Conservation (phyloP, 257 asterid species). For the Thymus mandschuricus region DNA sequence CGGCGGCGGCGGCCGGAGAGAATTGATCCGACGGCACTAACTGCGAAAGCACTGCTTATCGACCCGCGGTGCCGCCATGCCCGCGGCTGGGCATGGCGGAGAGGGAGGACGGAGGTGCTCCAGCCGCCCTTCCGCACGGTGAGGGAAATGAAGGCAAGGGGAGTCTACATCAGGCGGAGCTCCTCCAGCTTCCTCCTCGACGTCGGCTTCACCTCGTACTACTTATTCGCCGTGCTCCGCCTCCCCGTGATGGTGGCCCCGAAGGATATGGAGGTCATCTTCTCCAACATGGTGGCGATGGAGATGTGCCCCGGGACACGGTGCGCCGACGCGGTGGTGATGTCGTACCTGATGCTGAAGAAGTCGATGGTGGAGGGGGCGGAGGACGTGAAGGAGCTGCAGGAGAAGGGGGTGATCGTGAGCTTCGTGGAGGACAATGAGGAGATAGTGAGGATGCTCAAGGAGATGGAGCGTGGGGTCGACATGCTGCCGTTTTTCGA, state of each 20-base stretch:
- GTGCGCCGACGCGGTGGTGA: background rate
- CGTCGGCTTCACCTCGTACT: background rate
- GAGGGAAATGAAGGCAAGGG: too few relatives aligned
- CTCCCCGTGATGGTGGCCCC: too few relatives aligned
- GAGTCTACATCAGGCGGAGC: background rate
- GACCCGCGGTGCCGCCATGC: too few relatives aligned
- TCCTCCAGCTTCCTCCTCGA: background rate
- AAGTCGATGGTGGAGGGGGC: constrained; percentile 29
- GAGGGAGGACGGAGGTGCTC: too few relatives aligned
- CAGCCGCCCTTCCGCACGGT: too few relatives aligned
- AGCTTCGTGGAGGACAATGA: constrained; percentile 33
- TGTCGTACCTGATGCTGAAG: background rate
- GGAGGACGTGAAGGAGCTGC: constrained; percentile 35
- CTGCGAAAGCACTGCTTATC: too few relatives aligned
- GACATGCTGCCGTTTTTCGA: too few relatives aligned
- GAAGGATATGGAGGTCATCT: too few relatives aligned
- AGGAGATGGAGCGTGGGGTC: constrained; percentile 30
- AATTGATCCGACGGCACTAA: too few relatives aligned
- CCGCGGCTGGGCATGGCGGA: too few relatives aligned
- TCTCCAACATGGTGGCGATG: background rate
- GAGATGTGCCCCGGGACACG: background rate
- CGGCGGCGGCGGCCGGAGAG: too few relatives aligned
- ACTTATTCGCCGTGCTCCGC: background rate
- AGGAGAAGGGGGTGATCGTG: constrained; percentile 32
- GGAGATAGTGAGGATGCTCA: constrained; percentile 38